Evolutionary conservation across 768 basidiomycete species (phyloP).

Genomic region (Neoboletus magnificus): DNA sequence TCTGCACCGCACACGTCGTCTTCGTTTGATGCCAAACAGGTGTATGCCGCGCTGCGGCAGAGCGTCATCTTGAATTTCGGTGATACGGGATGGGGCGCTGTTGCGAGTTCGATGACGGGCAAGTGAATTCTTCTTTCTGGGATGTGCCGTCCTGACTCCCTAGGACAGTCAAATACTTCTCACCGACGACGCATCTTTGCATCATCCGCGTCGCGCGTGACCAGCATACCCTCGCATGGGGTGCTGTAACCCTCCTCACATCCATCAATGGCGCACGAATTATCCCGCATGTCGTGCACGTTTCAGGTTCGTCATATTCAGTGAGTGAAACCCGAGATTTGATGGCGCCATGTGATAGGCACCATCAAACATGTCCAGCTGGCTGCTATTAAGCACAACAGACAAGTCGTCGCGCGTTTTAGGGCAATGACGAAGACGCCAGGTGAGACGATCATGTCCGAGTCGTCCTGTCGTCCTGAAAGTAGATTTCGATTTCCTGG

Average conservation of each 20-base stretch:
- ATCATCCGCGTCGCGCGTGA: conserved; percentile 85
- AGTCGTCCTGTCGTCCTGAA: not conserved
- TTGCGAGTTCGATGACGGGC: conserved; percentile 71
- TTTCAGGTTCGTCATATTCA: conserved; percentile 59
- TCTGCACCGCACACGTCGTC: not conserved
- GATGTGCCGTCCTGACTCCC: not conserved
- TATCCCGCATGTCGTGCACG: conserved; percentile 75
- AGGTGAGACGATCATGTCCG: conserved; percentile 35
- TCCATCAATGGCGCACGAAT: conserved; percentile 54
- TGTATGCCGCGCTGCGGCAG: conserved; percentile 68
- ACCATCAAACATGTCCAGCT: conserved; percentile 85
- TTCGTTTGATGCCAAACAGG: conserved; percentile 55
- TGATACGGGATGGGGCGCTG: conserved; percentile 82
- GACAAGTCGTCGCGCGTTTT: conserved; percentile 66
- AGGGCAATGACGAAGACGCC: conserved; percentile 51
- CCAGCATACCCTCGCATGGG: conserved; percentile 78
- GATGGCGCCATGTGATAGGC: conserved; percentile 41
- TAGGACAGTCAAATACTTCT: conserved; percentile 79
- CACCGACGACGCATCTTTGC: conserved; percentile 76
- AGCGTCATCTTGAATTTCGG: conserved; percentile 74
- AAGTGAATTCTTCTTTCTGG: conserved; percentile 15
- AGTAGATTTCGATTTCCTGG: not conserved
- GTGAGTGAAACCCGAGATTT: not conserved
- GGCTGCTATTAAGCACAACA: conserved; percentile 71
- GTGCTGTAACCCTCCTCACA: conserved; percentile 67